These are phyloP conservation scores for Vanrija sp. DNA, from an alignment of 1,284 basidiomycete genomes.

Conservation along the genomic window DNA sequence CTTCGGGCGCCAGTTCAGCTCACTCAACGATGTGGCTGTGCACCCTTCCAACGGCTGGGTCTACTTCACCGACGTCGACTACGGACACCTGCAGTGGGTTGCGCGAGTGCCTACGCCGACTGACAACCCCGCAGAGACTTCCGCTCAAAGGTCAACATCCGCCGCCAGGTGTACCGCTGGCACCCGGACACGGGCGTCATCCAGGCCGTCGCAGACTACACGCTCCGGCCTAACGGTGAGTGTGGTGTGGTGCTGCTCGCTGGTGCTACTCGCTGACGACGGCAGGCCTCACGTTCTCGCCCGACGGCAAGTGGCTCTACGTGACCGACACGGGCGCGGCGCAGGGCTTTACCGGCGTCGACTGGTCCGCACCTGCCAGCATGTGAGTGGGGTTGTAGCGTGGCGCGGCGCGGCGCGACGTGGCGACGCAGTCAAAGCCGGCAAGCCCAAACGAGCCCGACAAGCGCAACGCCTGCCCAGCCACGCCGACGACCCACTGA, in stretches of 20 bases:
- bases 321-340: conserved; percentile 41
- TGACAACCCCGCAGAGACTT: conserved; percentile 50
- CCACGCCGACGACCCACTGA: not conserved
- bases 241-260: not conserved
- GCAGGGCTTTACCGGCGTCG: conserved; percentile 55
- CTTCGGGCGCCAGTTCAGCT: conserved; percentile 74
- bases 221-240: conserved; percentile 49
- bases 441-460: too few relatives aligned
- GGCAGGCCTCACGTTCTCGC: conserved; percentile 65
- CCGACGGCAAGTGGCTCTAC: conserved; percentile 63
- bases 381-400: conserved; percentile 57
- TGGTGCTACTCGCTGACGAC: conserved; percentile 9
- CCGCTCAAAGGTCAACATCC: conserved; percentile 58
- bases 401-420: too few relatives aligned
- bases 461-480: too few relatives aligned
- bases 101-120: not conserved
- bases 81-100: conserved; percentile 50
- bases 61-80: conserved; percentile 54
- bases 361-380: conserved; percentile 63
- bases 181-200: conserved; percentile 62
- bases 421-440: too few relatives aligned
- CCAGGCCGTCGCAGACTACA: conserved; percentile 66
- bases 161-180: conserved; percentile 69
- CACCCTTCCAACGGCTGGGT: conserved; percentile 55
- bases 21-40: conserved; percentile 71